Conservation (phyloP, 768 basidiomycete species). For the Calvatia gigantea region DNA sequence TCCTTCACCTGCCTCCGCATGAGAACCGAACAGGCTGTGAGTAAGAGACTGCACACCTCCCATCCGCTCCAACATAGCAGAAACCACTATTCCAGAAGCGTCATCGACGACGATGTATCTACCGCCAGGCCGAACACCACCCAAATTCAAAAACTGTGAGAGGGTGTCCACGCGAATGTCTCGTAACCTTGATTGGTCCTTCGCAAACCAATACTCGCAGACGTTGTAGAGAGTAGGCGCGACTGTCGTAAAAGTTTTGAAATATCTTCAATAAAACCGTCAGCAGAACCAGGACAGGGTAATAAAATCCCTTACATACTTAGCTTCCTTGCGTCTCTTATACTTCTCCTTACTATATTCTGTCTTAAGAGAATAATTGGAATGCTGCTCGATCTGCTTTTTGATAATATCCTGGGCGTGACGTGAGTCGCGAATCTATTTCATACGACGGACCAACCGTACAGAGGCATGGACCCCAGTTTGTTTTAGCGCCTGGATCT, state of each 20-base stretch:
- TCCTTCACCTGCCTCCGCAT: constrained; percentile 57
- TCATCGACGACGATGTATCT: constrained; percentile 89
- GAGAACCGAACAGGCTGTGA: not conserved
- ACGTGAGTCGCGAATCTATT: constrained; percentile 15
- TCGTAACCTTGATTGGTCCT: constrained; percentile 78
- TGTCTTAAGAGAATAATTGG: constrained; percentile 90
- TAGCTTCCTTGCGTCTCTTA: constrained; percentile 93
- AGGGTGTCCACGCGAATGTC: constrained; percentile 86
- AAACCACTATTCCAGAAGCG: constrained; percentile 83
- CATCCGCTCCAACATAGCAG: constrained; percentile 81
- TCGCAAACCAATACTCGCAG: constrained; percentile 83
- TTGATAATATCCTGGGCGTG: constrained; percentile 85
- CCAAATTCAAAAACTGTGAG: constrained; percentile 82
- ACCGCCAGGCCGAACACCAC: constrained; percentile 84
- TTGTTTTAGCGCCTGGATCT: constrained; percentile 81
- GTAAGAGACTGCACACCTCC: constrained; percentile 53
- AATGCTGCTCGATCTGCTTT: constrained; percentile 89
- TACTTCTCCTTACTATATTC: constrained; percentile 99
- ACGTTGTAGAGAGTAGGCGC: constrained; percentile 88
- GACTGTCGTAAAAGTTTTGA: constrained; percentile 81
- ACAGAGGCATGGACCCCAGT: constrained; percentile 80
- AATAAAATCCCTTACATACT: constrained; percentile 47
- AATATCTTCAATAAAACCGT: constrained; percentile 59
- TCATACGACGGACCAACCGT: constrained; percentile 20
- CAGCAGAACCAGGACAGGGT: not conserved